Conservation (phyloP, 805 yeast genomes). For the Yamadazyma paraphyllophila region DNA sequence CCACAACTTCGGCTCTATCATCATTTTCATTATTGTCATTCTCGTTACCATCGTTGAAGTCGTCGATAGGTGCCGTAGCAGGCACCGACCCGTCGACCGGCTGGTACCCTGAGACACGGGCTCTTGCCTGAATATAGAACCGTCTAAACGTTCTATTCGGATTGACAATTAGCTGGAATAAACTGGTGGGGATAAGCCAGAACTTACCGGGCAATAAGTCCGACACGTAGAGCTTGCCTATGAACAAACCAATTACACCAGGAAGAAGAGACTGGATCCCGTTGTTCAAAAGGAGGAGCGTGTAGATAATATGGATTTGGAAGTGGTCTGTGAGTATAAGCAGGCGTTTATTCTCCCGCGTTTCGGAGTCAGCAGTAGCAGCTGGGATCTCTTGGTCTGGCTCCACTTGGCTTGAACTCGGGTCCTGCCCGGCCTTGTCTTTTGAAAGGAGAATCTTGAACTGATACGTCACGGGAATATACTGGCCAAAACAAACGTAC, state of each 20-base stretch:
- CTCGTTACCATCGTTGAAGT: slow-evolving; percentile 3
- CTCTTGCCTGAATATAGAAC: not conserved
- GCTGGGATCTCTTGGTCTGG: not conserved
- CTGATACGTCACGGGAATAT: slow-evolving; percentile 33
- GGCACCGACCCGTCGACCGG: not conserved
- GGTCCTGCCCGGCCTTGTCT: not conserved
- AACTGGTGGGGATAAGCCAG: slow-evolving; percentile 30
- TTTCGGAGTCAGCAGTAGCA: not conserved
- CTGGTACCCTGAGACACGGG: slow-evolving; percentile 3
- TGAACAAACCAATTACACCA: slow-evolving; percentile 33
- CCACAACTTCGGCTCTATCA: slow-evolving; percentile 13
- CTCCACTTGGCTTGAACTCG: too few relatives aligned
- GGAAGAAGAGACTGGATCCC: slow-evolving; percentile 37
- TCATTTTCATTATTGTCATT: slow-evolving; percentile 28
- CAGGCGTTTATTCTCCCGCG: slow-evolving; percentile 14
- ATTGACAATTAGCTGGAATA: slow-evolving; percentile 26
- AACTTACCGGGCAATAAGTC: slow-evolving; percentile 37
- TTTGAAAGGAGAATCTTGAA: slow-evolving; percentile 29
- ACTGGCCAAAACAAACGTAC: slow-evolving; percentile 36
- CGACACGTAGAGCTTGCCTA: slow-evolving; percentile 34
- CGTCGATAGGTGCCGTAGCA: not conserved
- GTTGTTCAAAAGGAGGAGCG: slow-evolving; percentile 36
- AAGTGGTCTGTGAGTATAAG: slow-evolving; percentile 36
- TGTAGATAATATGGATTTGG: slow-evolving; percentile 37
- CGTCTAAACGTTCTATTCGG: slow-evolving; percentile 19